phyloP scores from a whole-genome alignment of 2,329 filamentous ascomycete genomes.

The Fusarium sp. region DNA sequence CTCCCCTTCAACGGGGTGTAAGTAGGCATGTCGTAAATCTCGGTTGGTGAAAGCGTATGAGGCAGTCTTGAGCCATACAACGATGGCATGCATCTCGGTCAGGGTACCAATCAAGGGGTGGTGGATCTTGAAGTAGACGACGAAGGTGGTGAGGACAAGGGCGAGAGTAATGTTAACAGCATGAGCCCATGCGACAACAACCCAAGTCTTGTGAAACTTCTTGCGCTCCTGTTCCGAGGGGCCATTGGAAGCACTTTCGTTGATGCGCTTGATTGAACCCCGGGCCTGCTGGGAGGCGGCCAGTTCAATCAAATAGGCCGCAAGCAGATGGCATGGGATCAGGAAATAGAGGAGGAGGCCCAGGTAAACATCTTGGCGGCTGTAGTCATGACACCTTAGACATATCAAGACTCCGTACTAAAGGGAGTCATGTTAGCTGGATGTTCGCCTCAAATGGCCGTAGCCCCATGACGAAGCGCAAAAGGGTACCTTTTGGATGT shows the following conservation, averaged over 20 bases:
- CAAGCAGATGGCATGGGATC: constrained; percentile 91
- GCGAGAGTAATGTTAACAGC: constrained; percentile 87
- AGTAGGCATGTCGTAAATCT: constrained; percentile 90
- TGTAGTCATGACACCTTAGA: constrained; percentile 90
- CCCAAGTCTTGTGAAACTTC: constrained; percentile 84
- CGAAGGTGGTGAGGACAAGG: constrained; percentile 83
- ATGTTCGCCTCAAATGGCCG: not conserved
- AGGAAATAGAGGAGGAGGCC: constrained; percentile 86
- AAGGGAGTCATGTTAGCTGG: constrained; percentile 21
- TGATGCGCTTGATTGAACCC: constrained; percentile 71
- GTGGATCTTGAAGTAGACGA: constrained; percentile 92
- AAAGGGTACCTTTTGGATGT: constrained; percentile 86
- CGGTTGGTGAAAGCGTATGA: constrained; percentile 98
- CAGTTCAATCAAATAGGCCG: constrained; percentile 91
- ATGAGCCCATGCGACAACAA: constrained; percentile 84
- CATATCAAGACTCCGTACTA: constrained; percentile 97
- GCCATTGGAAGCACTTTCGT: constrained; percentile 63
- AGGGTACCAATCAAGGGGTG: constrained; percentile 95
- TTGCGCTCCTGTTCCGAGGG: constrained; percentile 72
- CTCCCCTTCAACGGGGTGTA: constrained; percentile 80
- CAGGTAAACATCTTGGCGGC: constrained; percentile 81
- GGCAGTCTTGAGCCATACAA: constrained; percentile 96
- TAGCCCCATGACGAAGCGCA: not conserved
- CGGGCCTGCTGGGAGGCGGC: constrained; percentile 86
- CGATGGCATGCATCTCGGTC: constrained; percentile 91